Conservation (phyloP, 1,139 yeast genomes). For the Debaryomyces singareniensis region DNA sequence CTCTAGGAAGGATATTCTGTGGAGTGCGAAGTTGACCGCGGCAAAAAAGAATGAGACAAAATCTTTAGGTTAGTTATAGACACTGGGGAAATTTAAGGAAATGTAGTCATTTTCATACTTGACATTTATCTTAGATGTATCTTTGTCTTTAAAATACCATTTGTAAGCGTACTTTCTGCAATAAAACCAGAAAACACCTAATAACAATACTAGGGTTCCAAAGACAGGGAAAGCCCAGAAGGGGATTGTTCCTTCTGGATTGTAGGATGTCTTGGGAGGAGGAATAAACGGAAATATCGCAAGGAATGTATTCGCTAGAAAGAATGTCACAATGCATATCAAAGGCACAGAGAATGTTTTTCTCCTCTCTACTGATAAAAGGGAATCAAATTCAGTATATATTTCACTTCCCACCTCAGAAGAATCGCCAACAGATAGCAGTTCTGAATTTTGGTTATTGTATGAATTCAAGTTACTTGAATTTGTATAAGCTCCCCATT, state of each 20-base stretch:
- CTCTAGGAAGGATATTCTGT: too few relatives aligned
- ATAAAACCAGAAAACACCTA: conserved; percentile 38
- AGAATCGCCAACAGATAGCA: too few relatives aligned
- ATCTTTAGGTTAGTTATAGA: too few relatives aligned
- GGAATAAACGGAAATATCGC: conserved; percentile 55
- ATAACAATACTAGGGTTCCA: conserved; percentile 38
- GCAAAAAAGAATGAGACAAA: too few relatives aligned
- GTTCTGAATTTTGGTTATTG: conserved; percentile 3
- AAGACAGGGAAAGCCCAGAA: conserved; percentile 55
- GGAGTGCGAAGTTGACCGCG: too few relatives aligned
- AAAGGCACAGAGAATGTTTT: conserved; percentile 21
- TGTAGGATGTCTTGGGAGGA: conserved; percentile 31
- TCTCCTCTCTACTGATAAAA: conserved; percentile 14
- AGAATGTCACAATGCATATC: conserved; percentile 29
- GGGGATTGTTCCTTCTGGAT: conserved; percentile 28
- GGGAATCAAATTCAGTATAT: conserved; percentile 10
- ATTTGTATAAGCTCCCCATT: conserved; percentile 23
- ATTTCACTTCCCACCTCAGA: too few relatives aligned
- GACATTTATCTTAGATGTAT: conserved; percentile 6
- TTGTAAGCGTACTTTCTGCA: conserved; percentile 7
- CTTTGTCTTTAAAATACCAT: conserved; percentile 6
- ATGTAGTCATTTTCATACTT: conserved; percentile 12
- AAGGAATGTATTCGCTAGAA: conserved; percentile 45
- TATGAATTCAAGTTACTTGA: conserved; percentile 2
- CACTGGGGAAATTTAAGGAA: not conserved